These are phyloP conservation scores for Wallacemonas rigidus DNA, from an alignment of 208 protist genomes.

Conservation along the genomic window DNA sequence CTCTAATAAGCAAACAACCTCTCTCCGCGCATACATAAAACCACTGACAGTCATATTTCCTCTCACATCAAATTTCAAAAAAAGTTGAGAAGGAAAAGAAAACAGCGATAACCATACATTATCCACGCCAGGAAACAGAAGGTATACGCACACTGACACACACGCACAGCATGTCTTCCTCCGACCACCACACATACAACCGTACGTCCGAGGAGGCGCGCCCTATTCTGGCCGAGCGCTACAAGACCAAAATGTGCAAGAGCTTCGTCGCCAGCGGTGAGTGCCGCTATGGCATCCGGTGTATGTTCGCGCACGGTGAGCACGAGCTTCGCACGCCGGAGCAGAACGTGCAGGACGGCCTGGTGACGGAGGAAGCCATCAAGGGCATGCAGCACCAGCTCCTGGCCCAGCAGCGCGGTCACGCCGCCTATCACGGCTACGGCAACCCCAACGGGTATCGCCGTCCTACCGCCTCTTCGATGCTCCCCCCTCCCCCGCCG, in stretches of 20 bases:
- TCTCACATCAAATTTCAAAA: background rate
- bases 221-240: conserved; percentile 34
- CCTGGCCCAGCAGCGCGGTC: conserved; percentile 3
- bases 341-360: conserved; percentile 70
- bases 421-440: background rate
- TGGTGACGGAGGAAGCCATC: conserved; percentile 68
- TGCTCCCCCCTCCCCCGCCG: conserved; percentile 15
- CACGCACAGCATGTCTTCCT: background rate
- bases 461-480: background rate
- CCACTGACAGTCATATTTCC: background rate
- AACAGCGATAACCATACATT: background rate
- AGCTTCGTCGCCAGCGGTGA: conserved; percentile 54
- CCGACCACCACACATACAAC: conserved; percentile 6
- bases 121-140: background rate
- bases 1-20: background rate
- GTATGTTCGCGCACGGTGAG: conserved; percentile 82
- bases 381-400: conserved; percentile 43
- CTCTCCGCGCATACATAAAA: conserved; percentile 1
- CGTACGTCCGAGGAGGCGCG: conserved; percentile 13
- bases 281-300: conserved; percentile 70
- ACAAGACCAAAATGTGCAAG: conserved; percentile 77
- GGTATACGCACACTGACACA: background rate
- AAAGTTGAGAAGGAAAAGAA: background rate
- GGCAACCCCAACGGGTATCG: background rate
- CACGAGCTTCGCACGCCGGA: conserved; percentile 64